These are phyloP conservation scores for Ophiorrhiza pumila DNA, from an alignment of 257 asterid genomes.

Conservation along the genomic window DNA sequence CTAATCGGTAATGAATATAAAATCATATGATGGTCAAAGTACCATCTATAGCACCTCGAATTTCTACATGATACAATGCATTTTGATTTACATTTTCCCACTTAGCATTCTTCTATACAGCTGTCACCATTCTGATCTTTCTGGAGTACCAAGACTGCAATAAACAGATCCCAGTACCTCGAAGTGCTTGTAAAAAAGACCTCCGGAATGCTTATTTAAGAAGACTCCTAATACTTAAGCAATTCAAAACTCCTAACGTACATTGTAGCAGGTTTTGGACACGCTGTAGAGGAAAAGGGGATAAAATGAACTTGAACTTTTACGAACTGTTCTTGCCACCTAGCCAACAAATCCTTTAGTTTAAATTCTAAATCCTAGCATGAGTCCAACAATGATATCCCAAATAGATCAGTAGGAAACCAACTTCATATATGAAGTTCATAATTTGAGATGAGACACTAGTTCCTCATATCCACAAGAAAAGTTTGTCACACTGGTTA, in stretches of 20 bases:
- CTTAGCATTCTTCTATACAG: not conserved
- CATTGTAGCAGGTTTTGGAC: not conserved
- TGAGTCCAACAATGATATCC: not conserved
- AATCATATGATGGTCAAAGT: not conserved
- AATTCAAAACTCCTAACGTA: not conserved
- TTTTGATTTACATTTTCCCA: not conserved
- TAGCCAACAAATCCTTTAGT: not conserved
- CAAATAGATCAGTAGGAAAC: constrained; percentile 2
- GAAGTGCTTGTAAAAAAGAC: not conserved
- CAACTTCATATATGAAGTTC: not conserved
- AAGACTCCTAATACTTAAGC: not conserved
- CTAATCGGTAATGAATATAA: not conserved
- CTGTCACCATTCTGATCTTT: not conserved
- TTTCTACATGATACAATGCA: not conserved
- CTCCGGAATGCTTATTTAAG: not conserved
- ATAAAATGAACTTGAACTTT: not conserved
- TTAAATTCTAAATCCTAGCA: not conserved
- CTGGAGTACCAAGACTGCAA: not conserved
- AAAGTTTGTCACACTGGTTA: not conserved
- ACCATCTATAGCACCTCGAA: not conserved
- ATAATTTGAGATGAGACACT: not conserved
- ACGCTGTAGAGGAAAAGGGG: not conserved
- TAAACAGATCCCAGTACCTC: not conserved
- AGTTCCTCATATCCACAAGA: not conserved
- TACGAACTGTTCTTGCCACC: not conserved